Evolutionary conservation across 2,329 filamentous ascomycete genomes (phyloP), one percentile per base, ranked within the genome.

Genomic region (Cordyceps cicadae): DNA sequence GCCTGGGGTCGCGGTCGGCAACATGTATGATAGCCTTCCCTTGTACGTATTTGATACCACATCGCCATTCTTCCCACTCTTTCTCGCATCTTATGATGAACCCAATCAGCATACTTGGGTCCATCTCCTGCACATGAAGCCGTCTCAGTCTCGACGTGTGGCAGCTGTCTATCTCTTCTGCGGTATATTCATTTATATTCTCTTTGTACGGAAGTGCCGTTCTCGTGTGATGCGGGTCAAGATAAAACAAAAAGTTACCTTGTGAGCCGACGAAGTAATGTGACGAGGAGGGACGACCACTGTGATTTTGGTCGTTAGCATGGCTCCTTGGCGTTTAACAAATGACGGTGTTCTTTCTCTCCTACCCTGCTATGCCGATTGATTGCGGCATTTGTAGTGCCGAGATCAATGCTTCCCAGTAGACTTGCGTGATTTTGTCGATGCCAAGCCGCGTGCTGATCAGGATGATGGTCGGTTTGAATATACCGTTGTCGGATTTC

Each of bases 41-140:
- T 67, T 89, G 85, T 9, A 89, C 85, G 66, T 88, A 84, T 66
- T 85, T 85, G 2, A 96, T 81, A n/a, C 85, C 82, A 62, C 83
- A 79, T 69, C 90, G 88, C 92, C 92, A 97, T 58, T 85, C 82
- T 45, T 81, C 76, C 88, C 93, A 97, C 66, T 99, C 94, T 49
- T 87, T 81, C 67, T 93, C 87, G 62, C 89, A 85, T 46, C 81
- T 83, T 63, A 99, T 92, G 41, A 99, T 76, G 69, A 97, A 97
- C 5, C 91, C 93, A 65, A 99, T 90, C 48, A 99, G 77, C 94
- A 99, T 99, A 69, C 92, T 97, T 0, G 94, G 94, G 68, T 99
- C 94, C 90, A 99, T 94, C 70, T 97, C 92, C 62, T 86, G 86
- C 54, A 99, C 82, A 66, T 94, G 87, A 34, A 99, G 80, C 60